Percentiles rank a stretch among this genome's conserved stretches.
Conservation (phyloP, 2,329 filamentous ascomycete species). For the Mollisia scopiformis region DNA sequence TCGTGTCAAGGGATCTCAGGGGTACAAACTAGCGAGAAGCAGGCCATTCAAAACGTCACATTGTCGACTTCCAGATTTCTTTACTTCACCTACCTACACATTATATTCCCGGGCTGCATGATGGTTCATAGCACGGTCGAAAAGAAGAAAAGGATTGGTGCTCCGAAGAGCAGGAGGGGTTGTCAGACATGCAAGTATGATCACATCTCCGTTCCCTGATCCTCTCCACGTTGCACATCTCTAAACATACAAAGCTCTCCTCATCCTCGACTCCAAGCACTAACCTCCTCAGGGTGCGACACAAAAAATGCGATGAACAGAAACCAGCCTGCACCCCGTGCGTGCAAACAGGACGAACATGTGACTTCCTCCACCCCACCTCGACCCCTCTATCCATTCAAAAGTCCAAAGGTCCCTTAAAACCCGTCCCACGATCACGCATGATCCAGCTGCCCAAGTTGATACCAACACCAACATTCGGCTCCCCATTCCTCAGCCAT, state of each 20-base stretch:
- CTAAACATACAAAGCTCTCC: no score
- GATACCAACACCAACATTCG: background rate
- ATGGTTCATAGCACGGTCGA: no score
- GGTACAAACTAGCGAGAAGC: background rate
- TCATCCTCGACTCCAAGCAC: no score
- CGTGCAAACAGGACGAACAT: background rate
- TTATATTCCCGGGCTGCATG: no score
- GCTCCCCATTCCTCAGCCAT: background rate
- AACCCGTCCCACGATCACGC: background rate
- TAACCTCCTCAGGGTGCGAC: background rate
- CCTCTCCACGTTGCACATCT: background rate
- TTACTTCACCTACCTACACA: background rate
- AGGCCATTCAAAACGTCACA: background rate
- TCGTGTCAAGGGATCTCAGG: background rate
- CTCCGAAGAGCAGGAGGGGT: background rate
- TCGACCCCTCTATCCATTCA: background rate
- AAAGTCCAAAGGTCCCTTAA: background rate
- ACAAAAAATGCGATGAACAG: background rate
- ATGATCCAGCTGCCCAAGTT: background rate
- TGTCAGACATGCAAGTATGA: background rate
- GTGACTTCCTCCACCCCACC: background rate
- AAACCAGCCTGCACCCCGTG: background rate
- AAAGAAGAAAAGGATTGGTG: background rate
- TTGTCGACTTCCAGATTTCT: background rate
- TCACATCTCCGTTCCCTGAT: background rate